Conservation (phyloP, 2,329 filamentous ascomycete species). For the Endocalyx cinctus region DNA sequence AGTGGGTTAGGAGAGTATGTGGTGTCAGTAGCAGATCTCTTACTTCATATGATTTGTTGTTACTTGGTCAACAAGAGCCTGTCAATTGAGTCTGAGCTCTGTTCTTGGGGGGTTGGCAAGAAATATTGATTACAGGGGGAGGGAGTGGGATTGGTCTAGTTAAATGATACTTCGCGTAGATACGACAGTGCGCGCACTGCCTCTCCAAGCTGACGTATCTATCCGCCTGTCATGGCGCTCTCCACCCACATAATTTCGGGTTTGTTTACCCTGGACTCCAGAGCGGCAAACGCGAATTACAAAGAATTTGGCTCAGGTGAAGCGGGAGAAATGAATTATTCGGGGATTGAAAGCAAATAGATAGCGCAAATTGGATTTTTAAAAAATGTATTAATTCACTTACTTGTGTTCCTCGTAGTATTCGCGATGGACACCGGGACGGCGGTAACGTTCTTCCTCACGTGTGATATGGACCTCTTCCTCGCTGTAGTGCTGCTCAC, state of each 20-base stretch:
- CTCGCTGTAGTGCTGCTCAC: slow-evolving; percentile 63
- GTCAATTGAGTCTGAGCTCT: slow-evolving; percentile 10
- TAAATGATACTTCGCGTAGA: no score
- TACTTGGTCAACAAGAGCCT: slow-evolving; percentile 14
- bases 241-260: no score
- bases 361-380: neutral
- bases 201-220: no score
- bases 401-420: slow-evolving; percentile 52
- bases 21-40: slow-evolving; percentile 15
- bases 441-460: slow-evolving; percentile 72
- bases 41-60: slow-evolving; percentile 3
- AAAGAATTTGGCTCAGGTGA: no score
- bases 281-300: no score
- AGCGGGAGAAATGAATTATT: no score
- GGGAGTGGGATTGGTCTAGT: slow-evolving; percentile 8
- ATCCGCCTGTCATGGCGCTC: no score
- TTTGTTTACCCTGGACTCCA: no score
- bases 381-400: slow-evolving; percentile 25
- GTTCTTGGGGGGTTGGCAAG: slow-evolving; percentile 10
- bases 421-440: slow-evolving; percentile 60
- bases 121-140: slow-evolving; percentile 12
- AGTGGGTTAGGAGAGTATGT: slow-evolving; percentile 14
- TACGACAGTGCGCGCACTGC: no score
- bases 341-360: slow-evolving; percentile 1
- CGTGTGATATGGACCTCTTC: slow-evolving; percentile 80